Conservation (phyloP, 306 rosid genomes). For the Prunus armeniaca region DNA sequence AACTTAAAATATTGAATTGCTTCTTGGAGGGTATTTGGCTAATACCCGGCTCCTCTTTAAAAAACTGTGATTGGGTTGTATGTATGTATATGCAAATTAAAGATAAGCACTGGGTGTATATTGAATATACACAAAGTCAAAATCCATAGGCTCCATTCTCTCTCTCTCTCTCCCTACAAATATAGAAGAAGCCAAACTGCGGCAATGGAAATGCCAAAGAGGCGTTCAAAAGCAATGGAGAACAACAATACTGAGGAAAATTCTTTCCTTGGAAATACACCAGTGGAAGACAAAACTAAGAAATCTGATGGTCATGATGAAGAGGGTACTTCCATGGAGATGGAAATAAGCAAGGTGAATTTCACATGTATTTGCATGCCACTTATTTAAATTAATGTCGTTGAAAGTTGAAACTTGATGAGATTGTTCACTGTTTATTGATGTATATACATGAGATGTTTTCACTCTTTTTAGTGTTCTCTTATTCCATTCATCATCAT, state of each 20-base stretch:
- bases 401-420: not conserved
- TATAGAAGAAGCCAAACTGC: slow-evolving; percentile 20
- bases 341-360: slow-evolving; percentile 29
- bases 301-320: slow-evolving; percentile 22
- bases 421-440: not conserved
- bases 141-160: slow-evolving; percentile 20
- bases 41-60: not conserved
- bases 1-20: slow-evolving; percentile 8
- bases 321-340: slow-evolving; percentile 10
- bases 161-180: not conserved
- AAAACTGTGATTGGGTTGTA: not conserved
- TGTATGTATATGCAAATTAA: slow-evolving; percentile 5
- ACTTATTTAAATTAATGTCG: not conserved
- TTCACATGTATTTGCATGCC: not conserved
- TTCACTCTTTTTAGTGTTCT: not conserved
- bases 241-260: not conserved
- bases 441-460: not conserved
- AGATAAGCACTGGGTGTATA: slow-evolving; percentile 22
- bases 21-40: slow-evolving; percentile 21
- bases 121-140: slow-evolving; percentile 31
- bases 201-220: slow-evolving; percentile 3
- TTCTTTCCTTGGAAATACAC: slow-evolving; percentile 15
- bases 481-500: not conserved
- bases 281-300: slow-evolving; percentile 20
- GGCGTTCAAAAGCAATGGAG: slow-evolving; percentile 22